Evolutionary conservation across 768 basidiomycete species (phyloP).

Genomic region (Mrakia frigida): DNA sequence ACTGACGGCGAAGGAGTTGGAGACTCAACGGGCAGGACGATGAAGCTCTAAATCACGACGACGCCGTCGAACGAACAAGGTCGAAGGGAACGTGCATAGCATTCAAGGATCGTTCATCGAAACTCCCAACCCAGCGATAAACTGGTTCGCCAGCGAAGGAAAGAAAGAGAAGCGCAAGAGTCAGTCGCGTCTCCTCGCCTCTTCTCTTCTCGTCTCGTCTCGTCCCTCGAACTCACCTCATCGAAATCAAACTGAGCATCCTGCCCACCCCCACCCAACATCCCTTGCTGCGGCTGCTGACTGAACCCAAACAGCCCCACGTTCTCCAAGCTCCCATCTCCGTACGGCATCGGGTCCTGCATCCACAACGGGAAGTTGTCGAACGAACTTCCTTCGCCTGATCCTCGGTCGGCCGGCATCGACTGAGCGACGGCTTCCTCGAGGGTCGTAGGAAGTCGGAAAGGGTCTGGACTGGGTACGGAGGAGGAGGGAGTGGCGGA

Average conservation of each 20-base stretch:
- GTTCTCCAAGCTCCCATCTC: slow-evolving; percentile 5
- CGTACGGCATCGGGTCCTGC: slow-evolving; percentile 3
- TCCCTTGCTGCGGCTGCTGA: neutral
- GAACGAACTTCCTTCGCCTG: neutral
- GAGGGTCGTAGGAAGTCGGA: slow-evolving; percentile 23
- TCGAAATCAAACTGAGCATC: neutral
- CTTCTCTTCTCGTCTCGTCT: neutral
- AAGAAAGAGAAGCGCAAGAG: neutral
- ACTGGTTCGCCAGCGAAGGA: neutral
- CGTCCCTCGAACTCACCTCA: neutral
- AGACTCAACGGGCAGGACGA: no score
- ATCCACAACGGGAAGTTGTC: neutral
- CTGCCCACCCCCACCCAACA: neutral
- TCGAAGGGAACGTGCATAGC: no score
- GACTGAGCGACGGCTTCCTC: slow-evolving; percentile 22
- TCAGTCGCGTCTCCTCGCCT: no score
- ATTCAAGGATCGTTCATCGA: neutral
- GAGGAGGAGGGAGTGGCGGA: no score
- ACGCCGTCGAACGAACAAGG: no score
- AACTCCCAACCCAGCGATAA: neutral
- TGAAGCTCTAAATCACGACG: no score
- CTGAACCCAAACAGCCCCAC: slow-evolving; percentile 7
- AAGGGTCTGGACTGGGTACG: neutral
- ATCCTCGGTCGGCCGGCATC: neutral
- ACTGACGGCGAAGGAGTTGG: no score